A percentile compares a stretch with the other conserved stretches of the same genome.
Conservation (phyloP, 176 grass and related monocot genomes). For the Triticum dicoccoides region DNA sequence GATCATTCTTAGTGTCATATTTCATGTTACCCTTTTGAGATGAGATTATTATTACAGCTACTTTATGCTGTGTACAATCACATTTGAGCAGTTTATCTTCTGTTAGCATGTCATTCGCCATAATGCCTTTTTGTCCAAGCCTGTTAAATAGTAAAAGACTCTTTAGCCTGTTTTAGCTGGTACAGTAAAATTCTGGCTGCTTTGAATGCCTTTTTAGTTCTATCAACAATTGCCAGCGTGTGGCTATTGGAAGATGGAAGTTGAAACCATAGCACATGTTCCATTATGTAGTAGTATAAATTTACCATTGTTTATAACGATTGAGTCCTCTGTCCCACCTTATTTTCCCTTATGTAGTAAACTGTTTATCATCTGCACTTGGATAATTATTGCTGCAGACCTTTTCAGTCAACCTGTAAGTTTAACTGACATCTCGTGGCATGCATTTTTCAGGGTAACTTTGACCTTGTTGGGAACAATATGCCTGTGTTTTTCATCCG, state of each 20-base stretch:
- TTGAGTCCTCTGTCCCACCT: neutral
- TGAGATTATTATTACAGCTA: neutral
- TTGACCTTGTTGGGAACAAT: slow-evolving; percentile 91
- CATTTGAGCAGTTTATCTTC: neutral
- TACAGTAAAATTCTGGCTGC: neutral
- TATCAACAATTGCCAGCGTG: neutral
- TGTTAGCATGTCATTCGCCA: neutral
- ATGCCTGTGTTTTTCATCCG: slow-evolving; percentile 95
- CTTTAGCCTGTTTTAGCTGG: neutral
- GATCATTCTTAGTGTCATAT: neutral
- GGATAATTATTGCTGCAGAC: neutral
- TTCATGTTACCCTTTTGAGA: neutral
- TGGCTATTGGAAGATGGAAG: neutral
- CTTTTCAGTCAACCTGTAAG: neutral
- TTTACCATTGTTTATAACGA: neutral
- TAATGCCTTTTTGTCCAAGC: neutral
- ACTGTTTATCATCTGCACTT: neutral
- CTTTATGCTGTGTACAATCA: neutral
- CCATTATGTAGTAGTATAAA: neutral
- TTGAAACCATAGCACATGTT: neutral
- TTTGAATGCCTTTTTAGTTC: neutral
- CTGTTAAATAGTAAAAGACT: neutral
- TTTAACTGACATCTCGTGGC: neutral
- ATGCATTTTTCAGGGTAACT: slow-evolving; percentile 76
- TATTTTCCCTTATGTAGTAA: neutral